Evolutionary conservation across 306 rosid species (phyloP).

Genomic region (Alnus glutinosa): DNA sequence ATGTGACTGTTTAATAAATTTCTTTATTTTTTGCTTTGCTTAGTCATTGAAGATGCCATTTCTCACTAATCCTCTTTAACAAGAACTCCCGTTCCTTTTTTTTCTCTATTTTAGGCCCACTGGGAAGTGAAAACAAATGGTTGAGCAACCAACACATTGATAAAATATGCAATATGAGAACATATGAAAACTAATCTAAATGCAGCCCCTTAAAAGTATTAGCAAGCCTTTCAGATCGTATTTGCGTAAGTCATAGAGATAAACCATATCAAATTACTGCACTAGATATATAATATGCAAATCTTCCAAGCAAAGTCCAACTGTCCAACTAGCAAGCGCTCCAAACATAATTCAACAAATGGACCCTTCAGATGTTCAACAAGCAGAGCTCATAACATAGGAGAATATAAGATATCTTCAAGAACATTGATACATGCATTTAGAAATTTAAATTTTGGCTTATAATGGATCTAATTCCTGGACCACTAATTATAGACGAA

Average conservation of each 20-base stretch:
- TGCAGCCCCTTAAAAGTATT: background rate
- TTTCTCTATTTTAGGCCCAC: background rate
- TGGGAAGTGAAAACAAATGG: background rate
- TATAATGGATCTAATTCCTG: background rate
- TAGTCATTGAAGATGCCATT: background rate
- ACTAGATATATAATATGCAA: background rate
- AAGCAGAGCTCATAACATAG: background rate
- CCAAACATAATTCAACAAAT: background rate
- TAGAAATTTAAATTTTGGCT: background rate
- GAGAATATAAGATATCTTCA: background rate
- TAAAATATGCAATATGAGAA: background rate
- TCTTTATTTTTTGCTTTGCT: background rate
- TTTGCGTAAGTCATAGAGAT: background rate
- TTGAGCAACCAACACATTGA: background rate
- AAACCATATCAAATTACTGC: background rate
- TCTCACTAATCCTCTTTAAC: background rate
- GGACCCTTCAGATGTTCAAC: background rate
- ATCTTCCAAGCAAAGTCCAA: constrained; percentile 1
- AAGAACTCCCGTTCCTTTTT: background rate
- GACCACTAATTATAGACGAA: background rate
- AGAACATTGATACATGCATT: background rate
- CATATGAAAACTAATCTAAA: background rate
- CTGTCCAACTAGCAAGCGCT: background rate
- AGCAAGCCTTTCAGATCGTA: background rate
- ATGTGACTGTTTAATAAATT: background rate